Evolutionary conservation across 805 yeast genomes (phyloP).

Genomic region (Metschnikowia santaceciliae): DNA sequence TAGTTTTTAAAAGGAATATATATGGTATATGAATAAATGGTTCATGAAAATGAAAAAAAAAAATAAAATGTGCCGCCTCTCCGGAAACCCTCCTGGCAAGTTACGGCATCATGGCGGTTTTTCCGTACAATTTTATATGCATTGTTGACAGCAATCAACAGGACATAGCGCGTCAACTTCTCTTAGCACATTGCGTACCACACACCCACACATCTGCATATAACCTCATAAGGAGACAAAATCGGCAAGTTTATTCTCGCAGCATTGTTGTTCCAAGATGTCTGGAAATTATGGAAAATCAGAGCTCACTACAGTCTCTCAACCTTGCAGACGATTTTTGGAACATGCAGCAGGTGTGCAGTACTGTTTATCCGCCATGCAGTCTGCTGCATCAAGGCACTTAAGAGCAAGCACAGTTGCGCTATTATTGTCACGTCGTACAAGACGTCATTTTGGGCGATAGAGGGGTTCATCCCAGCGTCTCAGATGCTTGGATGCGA

Average conservation of each 20-base stretch:
- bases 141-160: not conserved
- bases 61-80: not conserved
- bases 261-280: no score
- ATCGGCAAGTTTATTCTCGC: no score
- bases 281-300: no score
- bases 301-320: not conserved
- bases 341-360: not conserved
- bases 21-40: no score
- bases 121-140: slow-evolving; percentile 1
- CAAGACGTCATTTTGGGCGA: not conserved
- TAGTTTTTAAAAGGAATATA: no score
- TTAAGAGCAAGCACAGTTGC: not conserved
- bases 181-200: not conserved
- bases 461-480: not conserved
- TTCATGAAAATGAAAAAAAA: not conserved
- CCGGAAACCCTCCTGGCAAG: not conserved
- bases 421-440: not conserved
- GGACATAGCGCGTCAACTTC: not conserved
- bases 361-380: not conserved
- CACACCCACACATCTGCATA: not conserved
- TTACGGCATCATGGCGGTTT: not conserved
- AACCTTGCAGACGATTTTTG: not conserved
- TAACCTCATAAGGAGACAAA: not conserved
- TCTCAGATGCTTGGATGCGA: not conserved
- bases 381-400: not conserved